These are phyloP conservation scores for Amphibolis antarctica DNA, from an alignment of 106 monocot species.

Conservation along the genomic window DNA sequence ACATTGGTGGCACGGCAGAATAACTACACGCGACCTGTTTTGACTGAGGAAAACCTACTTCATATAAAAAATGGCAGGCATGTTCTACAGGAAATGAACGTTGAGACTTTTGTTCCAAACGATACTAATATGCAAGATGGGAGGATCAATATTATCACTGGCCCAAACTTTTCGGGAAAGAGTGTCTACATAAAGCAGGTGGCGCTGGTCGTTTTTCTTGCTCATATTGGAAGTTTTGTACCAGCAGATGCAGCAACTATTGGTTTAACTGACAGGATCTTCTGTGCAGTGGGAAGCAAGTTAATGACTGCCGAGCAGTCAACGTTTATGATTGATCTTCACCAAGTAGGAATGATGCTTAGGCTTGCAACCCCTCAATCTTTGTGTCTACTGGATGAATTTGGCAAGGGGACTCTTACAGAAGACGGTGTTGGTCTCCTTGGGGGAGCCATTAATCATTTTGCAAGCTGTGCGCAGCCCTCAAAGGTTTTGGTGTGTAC, in stretches of 20 bases:
- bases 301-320: constrained; percentile 76
- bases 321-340: constrained; percentile 97
- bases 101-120: constrained; percentile 97
- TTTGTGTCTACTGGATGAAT: constrained; percentile 95
- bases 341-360: constrained; percentile 98
- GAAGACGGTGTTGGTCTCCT: constrained; percentile 99
- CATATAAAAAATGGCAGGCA: constrained; percentile 98
- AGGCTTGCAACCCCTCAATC: constrained; percentile 87
- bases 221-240: constrained; percentile 98
- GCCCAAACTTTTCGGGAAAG: constrained; percentile 98
- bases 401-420: constrained; percentile 96
- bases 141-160: constrained; percentile 88
- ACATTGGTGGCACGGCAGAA: constrained; percentile 83
- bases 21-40: constrained; percentile 78
- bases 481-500: constrained; percentile 93
- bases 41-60: constrained; percentile 67
- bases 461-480: constrained; percentile 54
- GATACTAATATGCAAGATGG: constrained; percentile 76
- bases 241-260: constrained; percentile 85
- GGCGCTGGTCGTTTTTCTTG: constrained; percentile 91
- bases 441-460: constrained; percentile 74
- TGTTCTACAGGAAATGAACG: constrained; percentile 98
- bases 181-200: constrained; percentile 99
- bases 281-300: constrained; percentile 89
- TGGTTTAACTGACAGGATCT: constrained; percentile 93